These are phyloP conservation scores for Chaetomium olivaceum DNA, from an alignment of 2,329 filamentous ascomycete genomes.

Conservation along the genomic window DNA sequence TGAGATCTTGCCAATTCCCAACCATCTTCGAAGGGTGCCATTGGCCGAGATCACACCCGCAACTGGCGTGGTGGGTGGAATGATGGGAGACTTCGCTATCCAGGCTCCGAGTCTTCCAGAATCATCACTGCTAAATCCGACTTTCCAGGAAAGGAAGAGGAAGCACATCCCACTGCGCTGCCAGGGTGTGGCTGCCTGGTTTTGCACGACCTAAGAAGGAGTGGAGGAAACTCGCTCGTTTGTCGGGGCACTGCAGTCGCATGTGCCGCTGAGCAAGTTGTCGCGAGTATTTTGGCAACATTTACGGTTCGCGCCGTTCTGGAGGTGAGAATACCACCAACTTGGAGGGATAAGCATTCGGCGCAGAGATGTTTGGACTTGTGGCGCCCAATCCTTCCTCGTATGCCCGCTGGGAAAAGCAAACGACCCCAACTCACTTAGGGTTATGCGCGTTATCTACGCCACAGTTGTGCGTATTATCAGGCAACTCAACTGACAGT, in stretches of 20 bases:
- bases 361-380: neutral
- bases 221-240: constrained; percentile 3
- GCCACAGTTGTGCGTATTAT: neutral
- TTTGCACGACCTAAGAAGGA: neutral
- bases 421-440: neutral
- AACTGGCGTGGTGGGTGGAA: neutral
- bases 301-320: neutral
- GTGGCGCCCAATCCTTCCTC: neutral
- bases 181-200: neutral
- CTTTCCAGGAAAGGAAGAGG: neutral
- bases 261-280: constrained; percentile 10
- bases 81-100: neutral
- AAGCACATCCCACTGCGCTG: neutral
- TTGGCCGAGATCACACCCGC: neutral
- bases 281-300: neutral
- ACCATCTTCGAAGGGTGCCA: neutral
- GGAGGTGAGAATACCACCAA: neutral
- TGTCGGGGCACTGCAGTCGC: constrained; percentile 10
- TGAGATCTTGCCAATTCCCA: constrained; percentile 14
- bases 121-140: neutral
- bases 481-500: neutral
- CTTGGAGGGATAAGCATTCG: neutral
- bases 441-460: neutral
- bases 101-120: neutral
- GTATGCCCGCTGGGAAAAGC: neutral